phyloP scores from a whole-genome alignment of 2,329 filamentous ascomycete species.

The Lasiodiplodia hormozganensis region DNA sequence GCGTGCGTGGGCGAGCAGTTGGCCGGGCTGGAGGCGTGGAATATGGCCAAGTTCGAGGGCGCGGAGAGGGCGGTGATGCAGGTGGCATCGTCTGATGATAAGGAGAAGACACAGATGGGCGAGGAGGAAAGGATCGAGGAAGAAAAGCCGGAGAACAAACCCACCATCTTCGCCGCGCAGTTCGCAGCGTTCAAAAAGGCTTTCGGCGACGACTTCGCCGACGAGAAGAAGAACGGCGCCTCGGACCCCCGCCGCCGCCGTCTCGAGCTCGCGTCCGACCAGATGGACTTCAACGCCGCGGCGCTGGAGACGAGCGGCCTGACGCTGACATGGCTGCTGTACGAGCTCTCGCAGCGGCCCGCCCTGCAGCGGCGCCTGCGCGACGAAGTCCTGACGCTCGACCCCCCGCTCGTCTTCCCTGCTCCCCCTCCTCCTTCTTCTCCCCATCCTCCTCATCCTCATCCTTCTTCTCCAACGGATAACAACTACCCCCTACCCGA shows the following conservation, averaged over 20 bases:
- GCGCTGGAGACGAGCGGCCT: conserved; percentile 82
- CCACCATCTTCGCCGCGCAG: conserved; percentile 63
- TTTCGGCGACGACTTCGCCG: neutral
- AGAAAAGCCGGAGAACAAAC: neutral
- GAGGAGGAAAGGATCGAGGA: neutral
- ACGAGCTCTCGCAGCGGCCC: conserved; percentile 56
- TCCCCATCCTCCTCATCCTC: too few relatives aligned
- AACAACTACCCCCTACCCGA: conserved; percentile 38
- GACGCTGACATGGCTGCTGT: conserved; percentile 68
- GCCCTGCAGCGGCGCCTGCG: conserved; percentile 49
- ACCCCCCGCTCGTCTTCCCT: conserved; percentile 33
- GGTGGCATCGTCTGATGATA: neutral
- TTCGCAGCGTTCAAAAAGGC: conserved; percentile 54
- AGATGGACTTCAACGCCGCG: conserved; percentile 78
- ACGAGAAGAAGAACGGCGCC: neutral
- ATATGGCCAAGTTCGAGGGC: conserved; percentile 57
- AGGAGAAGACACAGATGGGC: neutral
- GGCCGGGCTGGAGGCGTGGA: conserved; percentile 65
- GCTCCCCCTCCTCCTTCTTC: too few relatives aligned
- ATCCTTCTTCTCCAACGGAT: neutral
- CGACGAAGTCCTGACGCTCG: conserved; percentile 45
- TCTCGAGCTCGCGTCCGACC: conserved; percentile 69
- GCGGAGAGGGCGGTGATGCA: conserved; percentile 23
- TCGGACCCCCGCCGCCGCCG: neutral
- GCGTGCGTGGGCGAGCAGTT: conserved; percentile 73